Percentiles rank a stretch among this genome's conserved stretches.
Evolutionary conservation across 139 green algal species (phyloP).

Genomic region (Micractinium conductrix): DNA sequence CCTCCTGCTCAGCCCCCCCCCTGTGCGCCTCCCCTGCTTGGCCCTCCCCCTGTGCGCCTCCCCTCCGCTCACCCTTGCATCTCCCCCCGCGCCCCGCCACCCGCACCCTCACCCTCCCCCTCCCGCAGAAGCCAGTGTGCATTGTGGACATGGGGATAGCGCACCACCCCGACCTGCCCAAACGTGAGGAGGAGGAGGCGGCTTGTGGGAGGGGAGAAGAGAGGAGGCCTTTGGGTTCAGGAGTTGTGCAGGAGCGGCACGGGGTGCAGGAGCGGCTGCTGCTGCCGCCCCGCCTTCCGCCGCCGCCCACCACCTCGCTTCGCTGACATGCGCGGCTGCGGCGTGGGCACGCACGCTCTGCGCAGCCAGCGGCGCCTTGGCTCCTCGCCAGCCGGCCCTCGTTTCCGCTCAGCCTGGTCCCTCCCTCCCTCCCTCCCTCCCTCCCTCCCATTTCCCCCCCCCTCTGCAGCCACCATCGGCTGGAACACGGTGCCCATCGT

Average conservation of each 20-base stretch:
- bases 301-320: background rate
- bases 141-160: constrained; percentile 73
- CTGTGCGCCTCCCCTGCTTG: background rate
- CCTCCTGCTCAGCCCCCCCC: background rate
- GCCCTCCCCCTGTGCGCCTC: too few species aligned
- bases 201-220: too few species aligned
- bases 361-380: too few species aligned
- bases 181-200: background rate
- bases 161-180: constrained; percentile 65
- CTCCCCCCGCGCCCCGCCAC: too few species aligned
- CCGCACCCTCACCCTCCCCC: background rate
- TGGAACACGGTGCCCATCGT: constrained; percentile 4
- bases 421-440: background rate
- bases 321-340: background rate
- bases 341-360: too few species aligned
- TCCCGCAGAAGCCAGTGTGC: constrained; percentile 59
- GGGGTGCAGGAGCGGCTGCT: background rate
- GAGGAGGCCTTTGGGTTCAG: too few species aligned
- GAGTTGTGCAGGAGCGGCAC: background rate
- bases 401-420: background rate
- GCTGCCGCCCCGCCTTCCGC: too few species aligned
- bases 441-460: background rate
- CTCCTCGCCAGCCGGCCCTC: too few species aligned
- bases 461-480: background rate
- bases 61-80: too few species aligned